Evolutionary conservation across 306 rosid species (phyloP), one percentile per base, ranked within the genome.

Genomic region (Prunus campanulata): DNA sequence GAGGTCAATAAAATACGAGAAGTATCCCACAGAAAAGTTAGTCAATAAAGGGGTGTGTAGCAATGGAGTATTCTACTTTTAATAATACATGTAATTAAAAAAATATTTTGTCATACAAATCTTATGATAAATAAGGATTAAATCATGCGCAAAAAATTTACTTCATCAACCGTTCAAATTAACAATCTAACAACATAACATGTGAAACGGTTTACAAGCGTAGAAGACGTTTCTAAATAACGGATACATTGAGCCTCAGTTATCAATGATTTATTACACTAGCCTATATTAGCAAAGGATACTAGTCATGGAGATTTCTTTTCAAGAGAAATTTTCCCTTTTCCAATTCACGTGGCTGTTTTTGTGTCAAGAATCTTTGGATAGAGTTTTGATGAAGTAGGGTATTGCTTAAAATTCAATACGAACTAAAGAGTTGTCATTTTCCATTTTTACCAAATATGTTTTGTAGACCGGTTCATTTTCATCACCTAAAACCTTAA

Each of bases 211-310:
- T 69, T 56, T 5, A 27, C 19, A 1, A 46, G 29, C 3, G 44
- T 24, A 0, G 13, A 57, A 25, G 25, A 15, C 11, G 25, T 5
- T 73, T 74, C 19, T 35, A 11, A 60, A 11, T 8, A 61, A 18
- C 1, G 30, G 19, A 62, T 27, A 24, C 47, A 29, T 0, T 16
- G 22, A 81, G 80, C 57, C 67, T 74, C 49, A 78, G 44, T 80
- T 81, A 84, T 88, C 82, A 18, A 63, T 46, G 65, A 86, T 87
- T 87, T 81, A 83, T 79, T 89, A 90, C 85, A 77, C 10, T 19
- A 73, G 81, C 72, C 88, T 66, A 79, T 81, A 19, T 84, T 81
- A 76, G 86, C 73, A 64, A 75, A 81, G 71, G 29, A 85, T 85
- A 39, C 90, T 76, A 75, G 65, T 86, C 82, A 82, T 24, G 75